Evolutionary conservation across 1,139 yeast genomes (phyloP), one percentile per base, ranked within the genome.

Genomic region (Lodderomyces oxycetoniae): DNA sequence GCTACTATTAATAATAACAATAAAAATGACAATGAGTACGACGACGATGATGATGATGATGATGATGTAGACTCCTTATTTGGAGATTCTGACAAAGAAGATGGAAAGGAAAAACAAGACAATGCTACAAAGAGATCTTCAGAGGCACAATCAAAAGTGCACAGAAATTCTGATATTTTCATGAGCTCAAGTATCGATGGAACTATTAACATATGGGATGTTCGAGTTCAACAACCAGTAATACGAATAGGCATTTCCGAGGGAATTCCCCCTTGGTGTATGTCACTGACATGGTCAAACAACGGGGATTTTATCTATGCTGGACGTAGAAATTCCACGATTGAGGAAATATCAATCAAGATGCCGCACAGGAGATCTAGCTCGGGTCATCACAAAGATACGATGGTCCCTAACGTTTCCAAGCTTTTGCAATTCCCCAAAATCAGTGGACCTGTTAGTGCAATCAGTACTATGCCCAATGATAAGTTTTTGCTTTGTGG

Each of bases 211-310:
- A 61, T 91, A 7, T 89, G 96, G 96, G 98, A 91, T 56, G 61
- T 74, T 4, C 70, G 98, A 41, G 55, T 71, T 1, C 39, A 46
- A 1, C 49, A 52, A 24, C 81, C 79, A 0, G 68, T 80, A 3
- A 64, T 73, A 26, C 53, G 55, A 33, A 58, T 84, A 15, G 77
- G 78, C 1, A 74, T 79, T 3, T 77, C 87, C 0, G 65, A 71
- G 5, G 77, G 77, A 1, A 73, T 79, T 0, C 96, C 97, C 1
- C 98, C 98, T 0, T 91, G 97, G 97, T 83, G 95, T 57, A 80
- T 84, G 74, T 74, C 87, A n/a, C 79, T 95, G 1, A 76, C 87
- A 34, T 93, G 97, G 97, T 81, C 95, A 4, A 67, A 70, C 36
- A 80, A 81, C 48, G 98, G 98, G 6, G 80, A 85, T 39, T 68